Evolutionary conservation across 352 stramenopile species (phyloP).

Genomic region (Globisporangium cystogenes): DNA sequence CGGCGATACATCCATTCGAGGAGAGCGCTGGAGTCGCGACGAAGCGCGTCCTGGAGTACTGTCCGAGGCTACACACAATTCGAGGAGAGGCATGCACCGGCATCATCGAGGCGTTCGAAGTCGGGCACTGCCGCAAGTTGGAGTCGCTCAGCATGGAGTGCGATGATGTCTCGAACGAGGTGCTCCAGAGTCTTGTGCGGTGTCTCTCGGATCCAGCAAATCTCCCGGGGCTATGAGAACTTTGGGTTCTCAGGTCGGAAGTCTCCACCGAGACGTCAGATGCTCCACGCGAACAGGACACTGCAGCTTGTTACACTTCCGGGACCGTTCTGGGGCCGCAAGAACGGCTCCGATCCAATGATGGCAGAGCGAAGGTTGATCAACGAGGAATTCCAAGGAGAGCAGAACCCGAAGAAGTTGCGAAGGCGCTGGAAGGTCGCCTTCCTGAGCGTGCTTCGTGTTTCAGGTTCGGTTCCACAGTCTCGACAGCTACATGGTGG

Average conservation of each 20-base stretch:
- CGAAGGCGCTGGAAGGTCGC: neutral
- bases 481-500: conserved; percentile 6
- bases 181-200: neutral
- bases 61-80: too few species aligned
- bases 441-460: conserved; percentile 6
- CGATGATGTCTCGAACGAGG: neutral
- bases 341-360: neutral
- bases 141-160: conserved; percentile 3
- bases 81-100: too few species aligned
- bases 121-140: neutral
- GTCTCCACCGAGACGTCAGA: too few species aligned
- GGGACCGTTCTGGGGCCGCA: neutral
- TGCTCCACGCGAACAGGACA: conserved; percentile 7
- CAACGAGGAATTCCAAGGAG: neutral
- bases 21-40: neutral
- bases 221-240: conserved; percentile 3
- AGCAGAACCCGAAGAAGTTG: neutral
- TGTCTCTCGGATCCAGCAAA: neutral
- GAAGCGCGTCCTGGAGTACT: neutral
- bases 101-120: conserved; percentile 1
- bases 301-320: conserved; percentile 2
- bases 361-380: too few species aligned
- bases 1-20: neutral
- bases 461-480: too few species aligned
- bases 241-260: too few species aligned